A percentile compares a stretch with the other conserved stretches of the same genome.
Evolutionary conservation across 257 asterid species (phyloP).

Genomic region (Salvia miltiorrhiza): DNA sequence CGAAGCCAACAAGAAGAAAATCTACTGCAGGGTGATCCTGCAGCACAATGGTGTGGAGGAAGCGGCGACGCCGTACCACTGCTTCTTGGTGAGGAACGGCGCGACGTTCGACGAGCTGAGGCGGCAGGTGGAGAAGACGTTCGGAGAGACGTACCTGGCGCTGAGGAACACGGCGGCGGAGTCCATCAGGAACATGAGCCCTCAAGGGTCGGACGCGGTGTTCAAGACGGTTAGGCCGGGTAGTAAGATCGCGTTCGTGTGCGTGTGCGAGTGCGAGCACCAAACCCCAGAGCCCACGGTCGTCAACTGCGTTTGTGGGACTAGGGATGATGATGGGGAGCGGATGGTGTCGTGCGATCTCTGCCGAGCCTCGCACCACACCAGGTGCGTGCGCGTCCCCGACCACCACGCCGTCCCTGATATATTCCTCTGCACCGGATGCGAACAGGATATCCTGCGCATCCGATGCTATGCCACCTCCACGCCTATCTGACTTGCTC

Average conservation of each 20-base stretch:
- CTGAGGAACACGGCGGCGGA: conserved; percentile 36
- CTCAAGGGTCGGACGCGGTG: conserved; percentile 51
- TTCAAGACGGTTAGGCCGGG: conserved; percentile 48
- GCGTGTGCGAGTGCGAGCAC: no score
- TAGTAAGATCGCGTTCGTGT: conserved; percentile 46
- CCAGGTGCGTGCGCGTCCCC: conserved; percentile 63
- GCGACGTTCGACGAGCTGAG: conserved; percentile 59
- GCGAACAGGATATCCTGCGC: conserved; percentile 67
- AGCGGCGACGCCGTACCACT: conserved; percentile 49
- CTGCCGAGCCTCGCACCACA: conserved; percentile 88
- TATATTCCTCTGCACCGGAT: conserved; percentile 62
- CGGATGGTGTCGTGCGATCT: conserved; percentile 82
- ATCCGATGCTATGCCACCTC: conserved; percentile 38
- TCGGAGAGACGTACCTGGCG: conserved; percentile 55
- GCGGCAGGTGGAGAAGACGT: conserved; percentile 53
- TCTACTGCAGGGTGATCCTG: conserved; percentile 44
- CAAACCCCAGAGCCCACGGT: conserved; percentile 28
- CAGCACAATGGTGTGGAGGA: background rate
- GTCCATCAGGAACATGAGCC: conserved; percentile 32
- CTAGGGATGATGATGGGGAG: conserved; percentile 81
- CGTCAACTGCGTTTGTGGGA: conserved; percentile 77
- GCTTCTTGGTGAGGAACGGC: conserved; percentile 31
- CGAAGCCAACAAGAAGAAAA: conserved; percentile 26
- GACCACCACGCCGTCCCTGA: conserved; percentile 50
- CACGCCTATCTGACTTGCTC: background rate